Base-by-base conservation (phyloP, 345 rosid genomes). In the Linum usitatissimum region DNA sequence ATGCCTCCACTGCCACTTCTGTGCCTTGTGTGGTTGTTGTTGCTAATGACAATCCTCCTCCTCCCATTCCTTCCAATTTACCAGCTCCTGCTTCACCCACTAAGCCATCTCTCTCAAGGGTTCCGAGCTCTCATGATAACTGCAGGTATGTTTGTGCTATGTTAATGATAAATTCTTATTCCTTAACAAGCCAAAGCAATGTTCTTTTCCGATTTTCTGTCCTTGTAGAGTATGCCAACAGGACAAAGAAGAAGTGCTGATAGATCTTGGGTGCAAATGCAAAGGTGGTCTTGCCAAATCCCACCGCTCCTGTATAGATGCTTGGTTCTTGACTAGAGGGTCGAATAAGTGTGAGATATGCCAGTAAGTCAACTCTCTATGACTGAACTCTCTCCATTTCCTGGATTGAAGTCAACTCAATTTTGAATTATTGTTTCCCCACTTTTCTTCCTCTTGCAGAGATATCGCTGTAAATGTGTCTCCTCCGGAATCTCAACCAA, bases 311-410 rank as follows among this genome's bases (percentile, higher is more conserved):
- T 88, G 98, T 72, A 86, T 91, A 59, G 88, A 84, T 67, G 78
- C 88, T 65, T 91, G 98, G 96, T 91, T 91, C 69, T 83, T 70
- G 45, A 79, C 90, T 34, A 91, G 73, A 76, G 96, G 96, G 63
- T 84, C 96, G 60, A 91, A 88, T 76, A 82, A 71, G 69, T 91
- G 98, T 28, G 90, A 91, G 77, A 91, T 91, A 65, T 91, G 98
- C 87, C 88, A 82, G 91, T 85, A 79, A 83, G 84, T 76, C 48
- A 21, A 67, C 38, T 34, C 6, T 34, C 38, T 68, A 55, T 21
- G 57, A 34, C 38, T 34, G 8, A 39, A n/a, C 30, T 5, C 61
- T 51, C n/a, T 59, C 59, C 30, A 38, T 42, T 62, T 17, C 18
- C 17, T 2, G 14, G 57, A 23, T 31, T 23, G 55, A 18, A 40